phyloP scores from a whole-genome alignment of 1,139 yeast genomes.

The Pichia sp. region DNA sequence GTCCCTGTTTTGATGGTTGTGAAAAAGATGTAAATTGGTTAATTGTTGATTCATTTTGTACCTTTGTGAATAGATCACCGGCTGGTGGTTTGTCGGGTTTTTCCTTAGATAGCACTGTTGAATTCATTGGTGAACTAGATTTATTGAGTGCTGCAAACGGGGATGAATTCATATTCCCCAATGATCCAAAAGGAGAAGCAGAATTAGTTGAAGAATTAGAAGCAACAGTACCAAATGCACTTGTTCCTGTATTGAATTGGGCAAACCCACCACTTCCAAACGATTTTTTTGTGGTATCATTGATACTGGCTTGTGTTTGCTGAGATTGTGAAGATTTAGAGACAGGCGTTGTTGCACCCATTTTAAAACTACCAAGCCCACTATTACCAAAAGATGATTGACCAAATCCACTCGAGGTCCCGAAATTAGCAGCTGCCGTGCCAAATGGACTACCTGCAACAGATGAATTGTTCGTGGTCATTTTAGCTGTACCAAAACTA shows the following conservation, averaged over 20 bases:
- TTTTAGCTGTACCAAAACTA: conserved; percentile 13
- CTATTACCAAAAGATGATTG: neutral
- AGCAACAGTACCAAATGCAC: conserved; percentile 18
- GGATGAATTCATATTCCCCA: neutral
- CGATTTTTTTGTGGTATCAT: neutral
- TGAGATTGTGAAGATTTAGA: neutral
- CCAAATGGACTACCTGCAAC: conserved; percentile 21
- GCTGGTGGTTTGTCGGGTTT: too few relatives aligned
- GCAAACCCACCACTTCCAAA: neutral
- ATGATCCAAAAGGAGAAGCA: neutral
- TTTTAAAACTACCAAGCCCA: neutral
- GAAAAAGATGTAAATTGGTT: too few relatives aligned
- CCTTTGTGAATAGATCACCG: too few relatives aligned
- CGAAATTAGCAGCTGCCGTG: neutral
- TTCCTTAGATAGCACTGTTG: neutral
- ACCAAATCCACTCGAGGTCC: conserved; percentile 3
- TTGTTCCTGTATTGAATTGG: conserved; percentile 4
- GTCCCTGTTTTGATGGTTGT: too few relatives aligned
- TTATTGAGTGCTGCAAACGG: conserved; percentile 3
- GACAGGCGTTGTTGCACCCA: neutral
- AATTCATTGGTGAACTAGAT: conserved; percentile 4
- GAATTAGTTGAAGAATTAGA: neutral
- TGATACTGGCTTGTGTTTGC: too few relatives aligned
- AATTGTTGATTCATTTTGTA: too few relatives aligned
- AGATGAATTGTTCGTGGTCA: conserved; percentile 11